Evolutionary conservation across 768 basidiomycete species (phyloP), one percentile per base, ranked within the genome.

Genomic region (Gelatoporia subvermispora): DNA sequence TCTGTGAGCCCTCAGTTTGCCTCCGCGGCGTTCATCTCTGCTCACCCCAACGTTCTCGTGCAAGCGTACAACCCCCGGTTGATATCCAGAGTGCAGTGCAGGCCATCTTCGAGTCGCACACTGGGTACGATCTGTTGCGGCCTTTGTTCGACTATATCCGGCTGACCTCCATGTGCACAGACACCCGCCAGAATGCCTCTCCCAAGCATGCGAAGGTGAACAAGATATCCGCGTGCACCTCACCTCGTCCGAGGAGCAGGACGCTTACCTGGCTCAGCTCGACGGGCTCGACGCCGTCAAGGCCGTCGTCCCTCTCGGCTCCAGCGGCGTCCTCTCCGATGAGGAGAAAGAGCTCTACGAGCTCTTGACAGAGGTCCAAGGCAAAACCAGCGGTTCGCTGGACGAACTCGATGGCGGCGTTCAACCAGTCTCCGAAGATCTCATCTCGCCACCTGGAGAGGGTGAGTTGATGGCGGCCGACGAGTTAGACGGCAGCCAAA

Each of bases 41-140:
- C 21, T 41, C 47, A 47, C 40, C 46, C 35, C 34, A 36, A 24
- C 38, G 18, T 48, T 39, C 18, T 39, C 31, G 25, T 37, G 35
- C 11, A 35, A 61, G 60, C 31, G 55, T 51, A 20, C 48, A 48
- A 37, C 40, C 55, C 25, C 56, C 62, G 7, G 45, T 51, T n/a
- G 56, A 60, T n/a, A 47, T 70, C 31, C 68, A 62, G 52, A 56
- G 61, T 18, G 49, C 60, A 18, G 56, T 67, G 41, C 73, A 73
- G 55, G 62, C 68, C 28, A 52, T 65, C 34, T 68, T 74, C 47
- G 60, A 62, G 50, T 59, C 66, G 28, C 62, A 63, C 54, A 55
- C 68, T 47, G 65, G 67, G 73, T 73, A 51, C 36, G 64, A 61
- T 35, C 18, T 35, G 16, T 15, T 21, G 28, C 25, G 35, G 24